Evolutionary conservation across 2,329 filamentous ascomycete species (phyloP), one percentile per base, ranked within the genome.

Genomic region (Fusarium albidum): DNA sequence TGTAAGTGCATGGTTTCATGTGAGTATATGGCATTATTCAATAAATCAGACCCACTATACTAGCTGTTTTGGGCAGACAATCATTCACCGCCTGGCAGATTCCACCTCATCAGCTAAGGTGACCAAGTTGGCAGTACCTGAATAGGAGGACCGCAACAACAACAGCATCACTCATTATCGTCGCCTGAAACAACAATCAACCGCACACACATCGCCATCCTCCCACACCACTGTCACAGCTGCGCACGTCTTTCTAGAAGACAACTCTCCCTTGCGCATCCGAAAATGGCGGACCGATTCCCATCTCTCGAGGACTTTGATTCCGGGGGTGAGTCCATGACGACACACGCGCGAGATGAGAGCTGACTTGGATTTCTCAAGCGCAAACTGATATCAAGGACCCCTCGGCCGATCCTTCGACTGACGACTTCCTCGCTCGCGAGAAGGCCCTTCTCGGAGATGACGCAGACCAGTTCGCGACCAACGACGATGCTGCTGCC

Each of bases 391-490:
- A 85, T 63, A 80, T 82, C 71, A 82, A 80, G 75, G 80, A 79
- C 49, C 74, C 85, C 31, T 79, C 82, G 58, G 82, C 79, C 57
- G 78, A 82, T 9, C 79, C 84, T 26, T 87, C 88, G 27, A 81
- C 84, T 58, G 87, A 91, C 69, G 92, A 96, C 75, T 98, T 99
- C 74, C 85, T 98, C 41, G 87, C 91, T 59, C 91, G 94, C 65
- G 95, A 99, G 79, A 91, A 92, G 70, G 95, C 92, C 57, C 77
- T 89, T 14, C 86, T 99, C 8, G 95, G 95, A 63, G 95, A 96
- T 60, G 95, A 98, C 74, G 95, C 95, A 55, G 85, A 92, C 67
- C 90, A 93, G 78, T 99, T 99, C 74, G 82, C 89, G 59, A 90
- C 90, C 27, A 82, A 86, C 56, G 86, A 88, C 69, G 91, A 96